Evolutionary conservation across 2,329 filamentous ascomycete species (phyloP).

Genomic region (Colletotrichum filicis): DNA sequence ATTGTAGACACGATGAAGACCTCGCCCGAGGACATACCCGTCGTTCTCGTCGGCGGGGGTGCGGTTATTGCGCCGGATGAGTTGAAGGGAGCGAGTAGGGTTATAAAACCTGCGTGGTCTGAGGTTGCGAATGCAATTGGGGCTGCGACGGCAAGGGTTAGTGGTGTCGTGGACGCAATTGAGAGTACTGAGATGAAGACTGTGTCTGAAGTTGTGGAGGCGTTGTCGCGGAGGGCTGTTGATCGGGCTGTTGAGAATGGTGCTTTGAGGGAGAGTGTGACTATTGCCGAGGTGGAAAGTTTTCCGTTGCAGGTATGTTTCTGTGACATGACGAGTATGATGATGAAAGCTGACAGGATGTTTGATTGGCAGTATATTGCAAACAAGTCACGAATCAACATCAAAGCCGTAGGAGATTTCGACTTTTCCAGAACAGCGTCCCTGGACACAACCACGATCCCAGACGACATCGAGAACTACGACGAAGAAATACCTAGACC

Average conservation of each 20-base stretch:
- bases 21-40: conserved; percentile 66
- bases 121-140: conserved; percentile 74
- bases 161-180: conserved; percentile 62
- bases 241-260: conserved; percentile 57
- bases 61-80: conserved; percentile 66
- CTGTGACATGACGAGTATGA: neutral
- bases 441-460: neutral
- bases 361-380: conserved; percentile 53
- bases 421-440: conserved; percentile 46
- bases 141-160: conserved; percentile 70
- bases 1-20: conserved; percentile 73
- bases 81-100: conserved; percentile 65
- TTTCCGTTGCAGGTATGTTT: conserved; percentile 61
- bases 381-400: conserved; percentile 66
- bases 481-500: neutral
- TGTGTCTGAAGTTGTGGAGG: conserved; percentile 48
- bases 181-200: conserved; percentile 57
- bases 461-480: neutral
- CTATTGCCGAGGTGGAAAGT: conserved; percentile 63
- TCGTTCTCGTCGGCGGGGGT: conserved; percentile 72
- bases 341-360: conserved; percentile 17
- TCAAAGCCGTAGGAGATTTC: conserved; percentile 69
- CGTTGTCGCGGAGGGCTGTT: conserved; percentile 53
- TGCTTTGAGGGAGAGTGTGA: conserved; percentile 54
- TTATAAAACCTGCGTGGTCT: conserved; percentile 67